Evolutionary conservation across 495 filamentous ascomycete species (phyloP).

Genomic region (Friedmanniomyces endolithicus): DNA sequence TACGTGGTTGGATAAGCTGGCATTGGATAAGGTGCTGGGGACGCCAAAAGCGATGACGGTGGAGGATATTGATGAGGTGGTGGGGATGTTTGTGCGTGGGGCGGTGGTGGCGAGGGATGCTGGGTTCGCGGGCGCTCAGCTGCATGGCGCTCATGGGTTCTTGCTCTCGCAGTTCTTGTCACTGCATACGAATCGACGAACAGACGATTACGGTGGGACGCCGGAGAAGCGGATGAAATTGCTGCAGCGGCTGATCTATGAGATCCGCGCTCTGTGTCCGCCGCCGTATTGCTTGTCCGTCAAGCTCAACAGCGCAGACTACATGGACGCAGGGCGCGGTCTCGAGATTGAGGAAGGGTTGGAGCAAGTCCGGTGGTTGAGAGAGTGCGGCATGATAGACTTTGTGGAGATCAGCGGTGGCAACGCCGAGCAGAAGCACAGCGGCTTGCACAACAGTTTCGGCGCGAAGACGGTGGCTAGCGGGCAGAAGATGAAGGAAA

Average conservation of each 20-base stretch:
- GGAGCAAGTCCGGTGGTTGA: slow-evolving; percentile 20
- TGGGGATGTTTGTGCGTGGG: slow-evolving; percentile 3
- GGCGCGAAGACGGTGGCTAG: slow-evolving; percentile 4
- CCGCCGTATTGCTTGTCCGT: slow-evolving; percentile 18
- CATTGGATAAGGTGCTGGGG: slow-evolving; percentile 9
- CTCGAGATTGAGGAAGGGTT: slow-evolving; percentile 24
- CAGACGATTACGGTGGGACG: slow-evolving; percentile 15
- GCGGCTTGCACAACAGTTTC: slow-evolving; percentile 17
- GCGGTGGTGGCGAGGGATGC: slow-evolving; percentile 10
- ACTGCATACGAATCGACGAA: slow-evolving; percentile 11
- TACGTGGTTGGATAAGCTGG: slow-evolving; percentile 25
- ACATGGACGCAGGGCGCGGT: slow-evolving; percentile 18
- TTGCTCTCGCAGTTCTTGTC: slow-evolving; percentile 15
- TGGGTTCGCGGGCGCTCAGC: slow-evolving; percentile 9
- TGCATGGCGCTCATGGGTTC: slow-evolving; percentile 18
- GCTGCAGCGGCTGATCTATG: slow-evolving; percentile 13
- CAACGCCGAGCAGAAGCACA: slow-evolving; percentile 17
- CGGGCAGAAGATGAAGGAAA: slow-evolving; percentile 14
- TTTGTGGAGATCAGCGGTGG: slow-evolving; percentile 18
- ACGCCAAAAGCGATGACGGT: slow-evolving; percentile 13
- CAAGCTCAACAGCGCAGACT: slow-evolving; percentile 24
- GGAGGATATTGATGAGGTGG: slow-evolving; percentile 15
- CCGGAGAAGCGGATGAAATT: slow-evolving; percentile 9
- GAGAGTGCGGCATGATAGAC: slow-evolving; percentile 19
- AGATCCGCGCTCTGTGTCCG: slow-evolving; percentile 19